A percentile compares a stretch with the other conserved stretches of the same genome.
phyloP scores from a whole-genome alignment of 345 rosid species.

The Salix suchowensis region DNA sequence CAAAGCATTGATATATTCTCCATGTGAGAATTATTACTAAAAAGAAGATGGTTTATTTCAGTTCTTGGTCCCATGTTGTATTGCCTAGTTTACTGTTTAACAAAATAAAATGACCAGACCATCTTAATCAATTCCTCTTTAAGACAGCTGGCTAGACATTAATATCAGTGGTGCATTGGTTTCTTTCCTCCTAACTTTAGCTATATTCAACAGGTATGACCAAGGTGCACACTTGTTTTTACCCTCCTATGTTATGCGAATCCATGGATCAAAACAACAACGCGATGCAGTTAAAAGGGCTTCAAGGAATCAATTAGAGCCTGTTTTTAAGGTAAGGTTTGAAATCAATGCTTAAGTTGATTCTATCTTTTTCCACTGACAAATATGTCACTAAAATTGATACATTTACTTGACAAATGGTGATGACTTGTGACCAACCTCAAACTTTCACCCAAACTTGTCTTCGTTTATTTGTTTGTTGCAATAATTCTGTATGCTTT shows the following conservation, averaged over 20 bases:
- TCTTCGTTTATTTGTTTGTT: slow-evolving; percentile 3
- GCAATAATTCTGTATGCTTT: slow-evolving; percentile 13
- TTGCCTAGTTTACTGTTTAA: not conserved
- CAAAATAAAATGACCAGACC: not conserved
- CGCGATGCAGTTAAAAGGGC: slow-evolving; percentile 58
- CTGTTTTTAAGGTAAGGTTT: slow-evolving; percentile 90
- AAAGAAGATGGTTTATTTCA: not conserved
- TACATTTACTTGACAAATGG: not conserved
- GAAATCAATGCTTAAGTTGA: slow-evolving; percentile 11
- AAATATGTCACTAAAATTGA: not conserved
- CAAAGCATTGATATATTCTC: not conserved
- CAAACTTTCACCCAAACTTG: not conserved
- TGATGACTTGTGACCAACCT: not conserved
- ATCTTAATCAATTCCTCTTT: not conserved
- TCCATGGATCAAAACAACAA: slow-evolving; percentile 86
- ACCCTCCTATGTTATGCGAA: slow-evolving; percentile 88
- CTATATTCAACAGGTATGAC: slow-evolving; percentile 52
- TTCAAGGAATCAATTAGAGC: slow-evolving; percentile 52
- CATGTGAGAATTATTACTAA: not conserved
- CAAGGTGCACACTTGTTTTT: slow-evolving; percentile 80
- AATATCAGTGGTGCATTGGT: not conserved
- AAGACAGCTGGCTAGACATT: not conserved
- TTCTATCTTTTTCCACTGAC: not conserved
- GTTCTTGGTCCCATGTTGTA: not conserved
- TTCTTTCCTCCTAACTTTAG: not conserved